Evolutionary conservation across 1,284 basidiomycete genomes (phyloP).

Genomic region (Trichosporon faecale): DNA sequence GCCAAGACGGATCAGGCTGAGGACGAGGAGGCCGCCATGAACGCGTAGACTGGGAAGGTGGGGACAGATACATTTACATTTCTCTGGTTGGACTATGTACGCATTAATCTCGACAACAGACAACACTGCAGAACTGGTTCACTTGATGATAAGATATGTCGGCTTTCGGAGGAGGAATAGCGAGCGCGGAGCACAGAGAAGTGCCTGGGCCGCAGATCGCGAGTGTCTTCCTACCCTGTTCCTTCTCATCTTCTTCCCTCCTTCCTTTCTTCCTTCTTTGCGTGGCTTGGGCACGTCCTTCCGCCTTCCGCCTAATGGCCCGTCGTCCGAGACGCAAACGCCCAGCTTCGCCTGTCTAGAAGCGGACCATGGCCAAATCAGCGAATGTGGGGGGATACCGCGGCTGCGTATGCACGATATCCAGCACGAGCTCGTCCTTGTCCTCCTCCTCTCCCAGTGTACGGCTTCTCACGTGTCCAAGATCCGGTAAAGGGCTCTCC

Average conservation of each 20-base stretch:
- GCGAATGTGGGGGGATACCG: neutral
- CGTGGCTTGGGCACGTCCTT: no score
- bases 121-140: neutral
- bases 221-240: neutral
- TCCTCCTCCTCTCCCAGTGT: constrained; percentile 2
- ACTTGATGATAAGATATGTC: neutral
- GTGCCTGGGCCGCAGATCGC: neutral
- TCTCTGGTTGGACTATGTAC: neutral
- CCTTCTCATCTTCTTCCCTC: neutral
- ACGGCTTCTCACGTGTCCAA: neutral
- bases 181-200: no score
- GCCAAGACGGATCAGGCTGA: constrained; percentile 16
- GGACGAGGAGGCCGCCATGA: constrained; percentile 27
- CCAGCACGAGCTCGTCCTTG: constrained; percentile 1
- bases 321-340: no score
- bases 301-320: neutral
- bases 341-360: neutral
- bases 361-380: neutral
- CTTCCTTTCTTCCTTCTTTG: neutral
- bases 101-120: neutral
- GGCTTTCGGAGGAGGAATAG: no score
- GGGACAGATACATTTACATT: neutral
- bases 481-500: neutral
- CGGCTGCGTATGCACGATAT: constrained; percentile 6
- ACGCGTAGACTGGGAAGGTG: constrained; percentile 15